Base-by-base conservation (phyloP, 2,329 filamentous ascomycete species). In the Cladosporium velox region DNA sequence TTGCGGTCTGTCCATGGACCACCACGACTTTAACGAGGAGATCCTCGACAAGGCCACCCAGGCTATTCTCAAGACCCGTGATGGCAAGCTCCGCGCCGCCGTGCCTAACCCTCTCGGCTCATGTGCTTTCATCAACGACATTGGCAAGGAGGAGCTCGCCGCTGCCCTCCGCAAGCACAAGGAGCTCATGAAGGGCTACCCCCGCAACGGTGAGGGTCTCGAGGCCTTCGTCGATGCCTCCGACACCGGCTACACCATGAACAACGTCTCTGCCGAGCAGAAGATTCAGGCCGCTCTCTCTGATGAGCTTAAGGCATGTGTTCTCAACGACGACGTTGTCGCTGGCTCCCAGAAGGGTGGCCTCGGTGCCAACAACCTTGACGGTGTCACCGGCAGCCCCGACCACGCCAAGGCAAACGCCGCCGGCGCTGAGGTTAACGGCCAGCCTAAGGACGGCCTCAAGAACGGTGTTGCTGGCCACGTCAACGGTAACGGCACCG, bases 1-100 rank as follows among this genome's bases (percentile, higher is more conserved):
- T 54, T 88, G 88, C 6, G 89, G 90, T 24, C 82, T 91, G 0
- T 88, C 88, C 24, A 91, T 91, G 82, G 89, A 91, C 67, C 89
- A 91, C 72, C 82, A 84, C 7, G 81, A 88, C 44, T 91, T 91
- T 72, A 84, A 90, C 70, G 87, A 88, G 64, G 81, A 85, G 0
- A 83, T 91, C 30, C 83, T 91, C 11, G 86, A 88, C 61, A 86
- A 86, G 72, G 89, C 83, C 2, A 91, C 89, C 1, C 80, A 85
- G 15, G 89, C 89, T 14, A 91, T 91, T 68, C 79, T 91, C 59
- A 90, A 88, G 80, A 91, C 89, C 0, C 83, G 90, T 14, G 89
- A 91, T 69, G 89, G 89, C 38, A 82, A 86, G 72, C 82, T 91
- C 11, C 85, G 89, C 47, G 87, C 88, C 38, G 88, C 89, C 4